Percentiles rank a stretch among this genome's conserved stretches.
Conservation (phyloP, 768 basidiomycete genomes). For the Agrocybe chaxingu region DNA sequence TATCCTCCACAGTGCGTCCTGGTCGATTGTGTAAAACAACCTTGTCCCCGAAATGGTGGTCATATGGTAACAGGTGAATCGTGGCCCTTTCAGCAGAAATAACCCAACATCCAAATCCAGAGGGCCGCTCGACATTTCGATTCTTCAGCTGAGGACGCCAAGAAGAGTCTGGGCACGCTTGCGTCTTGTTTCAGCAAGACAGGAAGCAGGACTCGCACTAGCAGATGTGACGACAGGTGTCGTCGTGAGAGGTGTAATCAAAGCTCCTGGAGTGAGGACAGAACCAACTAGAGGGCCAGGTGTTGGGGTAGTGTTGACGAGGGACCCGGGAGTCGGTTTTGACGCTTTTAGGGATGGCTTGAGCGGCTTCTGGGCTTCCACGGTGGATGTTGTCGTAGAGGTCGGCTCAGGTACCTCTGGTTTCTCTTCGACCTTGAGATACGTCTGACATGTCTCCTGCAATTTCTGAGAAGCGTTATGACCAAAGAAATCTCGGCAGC, state of each 20-base stretch:
- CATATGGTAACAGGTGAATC: too few species aligned
- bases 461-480: constrained; percentile 14
- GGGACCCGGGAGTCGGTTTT: constrained; percentile 3
- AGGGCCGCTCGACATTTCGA: not conserved
- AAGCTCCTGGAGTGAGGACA: constrained; percentile 2
- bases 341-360: not conserved
- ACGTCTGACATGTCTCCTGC: constrained; percentile 15
- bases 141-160: constrained; percentile 7
- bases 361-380: not conserved
- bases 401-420: not conserved
- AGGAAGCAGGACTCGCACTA: not conserved
- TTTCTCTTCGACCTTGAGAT: constrained; percentile 12
- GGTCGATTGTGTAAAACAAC: too few species aligned
- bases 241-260: not conserved
- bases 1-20: too few species aligned
- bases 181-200: constrained; percentile 8
- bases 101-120: too few species aligned
- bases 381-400: not conserved
- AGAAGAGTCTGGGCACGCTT: constrained; percentile 16
- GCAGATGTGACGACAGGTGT: not conserved
- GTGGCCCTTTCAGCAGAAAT: too few species aligned
- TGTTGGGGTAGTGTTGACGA: not conserved
- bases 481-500: not conserved
- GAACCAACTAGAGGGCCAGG: constrained; percentile 17
- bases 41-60: too few species aligned